Evolutionary conservation across 2,329 filamentous ascomycete species (phyloP).

Genomic region (Trichoderma sp.): DNA sequence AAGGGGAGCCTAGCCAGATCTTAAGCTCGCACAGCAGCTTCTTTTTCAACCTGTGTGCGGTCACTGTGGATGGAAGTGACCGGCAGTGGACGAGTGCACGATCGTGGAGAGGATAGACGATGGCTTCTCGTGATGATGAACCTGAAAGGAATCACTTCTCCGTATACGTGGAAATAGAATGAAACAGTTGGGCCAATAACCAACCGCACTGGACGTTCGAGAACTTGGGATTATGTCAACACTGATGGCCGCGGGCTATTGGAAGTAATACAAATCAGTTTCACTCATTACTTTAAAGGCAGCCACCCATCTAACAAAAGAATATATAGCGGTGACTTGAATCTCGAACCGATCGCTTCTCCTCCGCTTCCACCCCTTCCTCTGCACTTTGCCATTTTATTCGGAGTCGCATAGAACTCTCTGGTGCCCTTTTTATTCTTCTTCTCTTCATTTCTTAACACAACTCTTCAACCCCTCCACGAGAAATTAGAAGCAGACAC

Average conservation of each 20-base stretch:
- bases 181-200: neutral
- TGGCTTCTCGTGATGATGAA: too few species aligned
- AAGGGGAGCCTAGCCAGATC: constrained; percentile 71
- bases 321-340: neutral
- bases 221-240: neutral
- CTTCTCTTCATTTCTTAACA: too few species aligned
- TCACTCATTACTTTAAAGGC: neutral
- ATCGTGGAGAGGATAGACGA: too few species aligned
- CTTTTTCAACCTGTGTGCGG: constrained; percentile 86
- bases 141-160: neutral
- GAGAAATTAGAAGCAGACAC: too few species aligned
- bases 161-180: neutral
- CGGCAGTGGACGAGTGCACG: too few species aligned
- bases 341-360: neutral
- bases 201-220: neutral
- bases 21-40: constrained; percentile 90
- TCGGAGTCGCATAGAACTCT: too few species aligned
- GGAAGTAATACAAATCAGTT: neutral
- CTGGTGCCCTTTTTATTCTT: too few species aligned
- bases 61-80: too few species aligned
- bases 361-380: too few species aligned
- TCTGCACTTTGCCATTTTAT: too few species aligned
- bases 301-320: neutral
- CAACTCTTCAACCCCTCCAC: too few species aligned
- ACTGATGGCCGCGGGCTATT: neutral